Evolutionary conservation across 331 rosid species (phyloP), one percentile per base, ranked within the genome.

Genomic region (Malus hybrid): DNA sequence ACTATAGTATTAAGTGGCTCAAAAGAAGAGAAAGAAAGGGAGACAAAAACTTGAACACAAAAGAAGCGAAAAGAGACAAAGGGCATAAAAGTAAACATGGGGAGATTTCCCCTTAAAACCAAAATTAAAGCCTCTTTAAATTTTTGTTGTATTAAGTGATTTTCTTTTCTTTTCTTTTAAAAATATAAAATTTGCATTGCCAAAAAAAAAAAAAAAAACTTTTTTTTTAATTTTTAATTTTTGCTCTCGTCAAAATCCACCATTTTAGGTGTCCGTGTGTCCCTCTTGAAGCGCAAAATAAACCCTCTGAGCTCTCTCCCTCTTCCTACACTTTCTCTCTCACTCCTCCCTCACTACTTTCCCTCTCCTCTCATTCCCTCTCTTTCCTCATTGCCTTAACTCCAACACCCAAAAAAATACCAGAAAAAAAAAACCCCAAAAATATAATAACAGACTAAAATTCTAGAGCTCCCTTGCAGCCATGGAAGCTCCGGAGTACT

Each of bases 401-500:
- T 75, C 82, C 18, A 62, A 13, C 29, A 81, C 81, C 34, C 77
- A 36, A 3, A 39, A 30, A 26, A 46, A 69, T 16, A 19, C 15
- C 55, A 36, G 7, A 34, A 28, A 24, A 56, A 34, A 3, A n/a
- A 29, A 18, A 26, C 24, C 15, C 7, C 20, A 60, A 42, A 6
- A 6, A 8, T 22, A n/a, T 34, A 16, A 16, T 5, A 3, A 63
- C 20, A 63, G 39, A 15, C 6, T 8, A 6, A 29, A 63, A 15
- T 63, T 63, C 36, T 8, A 63, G 20, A 29, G 50, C 50, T 44
- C 50, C 7, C 24, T 58, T 18, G 7, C 8, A 53, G 28, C 3
- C 36, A 93, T 93, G 98, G 98, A 93, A 75, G 91, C 89, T 11
- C 90, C 91, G 0, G 87, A 91, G 57, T 76, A 77, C 75, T 84